Evolutionary conservation across 2,329 filamentous ascomycete genomes (phyloP).

Genomic region (Fusarium acutatum): DNA sequence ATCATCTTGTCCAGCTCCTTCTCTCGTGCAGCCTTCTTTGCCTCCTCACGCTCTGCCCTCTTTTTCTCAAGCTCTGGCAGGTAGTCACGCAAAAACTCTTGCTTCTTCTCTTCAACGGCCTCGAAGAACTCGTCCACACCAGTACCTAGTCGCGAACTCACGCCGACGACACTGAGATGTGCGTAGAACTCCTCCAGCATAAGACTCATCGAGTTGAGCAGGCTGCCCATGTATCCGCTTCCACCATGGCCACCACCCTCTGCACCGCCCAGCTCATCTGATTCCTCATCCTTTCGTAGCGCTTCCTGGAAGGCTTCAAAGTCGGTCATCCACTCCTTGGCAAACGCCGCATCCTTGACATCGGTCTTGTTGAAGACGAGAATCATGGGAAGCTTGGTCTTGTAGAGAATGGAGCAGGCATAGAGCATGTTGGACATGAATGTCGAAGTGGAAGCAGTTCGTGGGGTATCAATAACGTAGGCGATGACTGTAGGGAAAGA

Average conservation of each 20-base stretch:
- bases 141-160: conserved; percentile 90
- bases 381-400: conserved; percentile 98
- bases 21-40: conserved; percentile 76
- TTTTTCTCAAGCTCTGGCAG: conserved; percentile 88
- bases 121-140: conserved; percentile 94
- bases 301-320: conserved; percentile 95
- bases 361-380: conserved; percentile 99
- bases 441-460: conserved; percentile 90
- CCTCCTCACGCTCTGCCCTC: conserved; percentile 76
- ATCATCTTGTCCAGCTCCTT: conserved; percentile 92
- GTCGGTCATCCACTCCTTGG: conserved; percentile 99
- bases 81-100: conserved; percentile 91
- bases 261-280: conserved; percentile 76
- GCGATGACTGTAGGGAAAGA: conserved; percentile 97
- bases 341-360: conserved; percentile 88
- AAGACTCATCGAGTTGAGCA: conserved; percentile 97
- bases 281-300: conserved; percentile 79
- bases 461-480: conserved; percentile 96
- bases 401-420: conserved; percentile 97
- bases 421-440: conserved; percentile 99
- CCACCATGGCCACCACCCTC: conserved; percentile 76
- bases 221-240: conserved; percentile 93
- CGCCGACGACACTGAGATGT: conserved; percentile 90
- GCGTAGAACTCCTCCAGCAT: conserved; percentile 98
- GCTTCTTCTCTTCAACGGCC: conserved; percentile 84